Evolutionary conservation across 768 basidiomycete species (phyloP).

Genomic region (Rhizopogon sp.): DNA sequence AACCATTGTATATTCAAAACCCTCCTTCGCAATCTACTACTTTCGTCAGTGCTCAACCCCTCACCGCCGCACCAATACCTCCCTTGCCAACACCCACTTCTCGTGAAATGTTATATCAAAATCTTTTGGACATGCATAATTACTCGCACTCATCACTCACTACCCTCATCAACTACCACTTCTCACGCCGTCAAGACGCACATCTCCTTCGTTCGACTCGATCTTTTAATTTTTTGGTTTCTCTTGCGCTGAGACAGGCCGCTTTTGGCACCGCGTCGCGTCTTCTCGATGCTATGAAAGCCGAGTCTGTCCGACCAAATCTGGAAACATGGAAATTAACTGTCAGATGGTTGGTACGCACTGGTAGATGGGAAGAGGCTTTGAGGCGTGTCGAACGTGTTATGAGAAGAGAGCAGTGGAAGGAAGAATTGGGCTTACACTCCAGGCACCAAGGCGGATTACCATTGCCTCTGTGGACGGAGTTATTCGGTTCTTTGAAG

Average conservation of each 20-base stretch:
- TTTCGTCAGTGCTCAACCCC: slow-evolving; percentile 2
- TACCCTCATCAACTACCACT: slow-evolving; percentile 20
- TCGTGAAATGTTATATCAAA: slow-evolving; percentile 29
- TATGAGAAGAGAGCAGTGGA: slow-evolving; percentile 3
- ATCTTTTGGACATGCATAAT: slow-evolving; percentile 20
- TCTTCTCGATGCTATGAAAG: slow-evolving; percentile 45
- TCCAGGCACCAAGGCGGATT: slow-evolving; percentile 13
- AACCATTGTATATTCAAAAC: slow-evolving; percentile 3
- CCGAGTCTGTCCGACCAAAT: slow-evolving; percentile 36
- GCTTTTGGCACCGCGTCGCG: slow-evolving; percentile 40
- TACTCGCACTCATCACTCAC: slow-evolving; percentile 11
- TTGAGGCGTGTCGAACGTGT: slow-evolving; percentile 39
- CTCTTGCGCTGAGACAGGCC: slow-evolving; percentile 45
- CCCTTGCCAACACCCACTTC: slow-evolving; percentile 26
- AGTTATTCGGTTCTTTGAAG: slow-evolving; percentile 47
- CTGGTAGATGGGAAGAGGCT: slow-evolving; percentile 53
- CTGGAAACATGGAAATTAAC: slow-evolving; percentile 53
- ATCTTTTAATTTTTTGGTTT: slow-evolving; percentile 42
- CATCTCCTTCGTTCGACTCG: slow-evolving; percentile 28
- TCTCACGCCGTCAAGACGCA: slow-evolving; percentile 14
- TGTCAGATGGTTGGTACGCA: slow-evolving; percentile 51
- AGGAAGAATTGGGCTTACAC: slow-evolving; percentile 5
- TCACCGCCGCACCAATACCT: slow-evolving; percentile 1
- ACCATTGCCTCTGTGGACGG: slow-evolving; percentile 53
- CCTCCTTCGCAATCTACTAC: slow-evolving; percentile 1